phyloP scores from a whole-genome alignment of 2,329 filamentous ascomycete genomes.

The Arthroderma sp. region DNA sequence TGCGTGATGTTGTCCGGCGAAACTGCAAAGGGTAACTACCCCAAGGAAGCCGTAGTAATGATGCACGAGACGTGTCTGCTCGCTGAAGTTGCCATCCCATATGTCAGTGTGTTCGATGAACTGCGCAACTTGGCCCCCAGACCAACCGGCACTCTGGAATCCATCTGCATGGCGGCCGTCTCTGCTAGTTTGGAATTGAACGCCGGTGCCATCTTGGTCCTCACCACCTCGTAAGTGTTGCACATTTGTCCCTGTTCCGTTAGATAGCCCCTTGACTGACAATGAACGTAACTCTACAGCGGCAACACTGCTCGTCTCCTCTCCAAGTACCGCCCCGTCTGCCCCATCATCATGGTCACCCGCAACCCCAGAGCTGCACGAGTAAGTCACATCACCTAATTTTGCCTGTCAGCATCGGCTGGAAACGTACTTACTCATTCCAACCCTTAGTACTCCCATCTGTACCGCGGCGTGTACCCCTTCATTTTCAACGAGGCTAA shows the following conservation, averaged over 20 bases:
- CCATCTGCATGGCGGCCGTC: conserved; percentile 92
- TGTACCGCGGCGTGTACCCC: conserved; percentile 96
- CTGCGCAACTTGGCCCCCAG: conserved; percentile 70
- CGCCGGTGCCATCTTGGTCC: conserved; percentile 86
- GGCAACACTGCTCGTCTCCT: conserved; percentile 88
- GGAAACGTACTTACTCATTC: background rate
- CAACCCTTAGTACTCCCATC: conserved; percentile 58
- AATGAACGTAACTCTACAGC: conserved; percentile 31
- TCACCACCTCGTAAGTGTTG: conserved; percentile 66
- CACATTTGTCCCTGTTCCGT: conserved; percentile 13
- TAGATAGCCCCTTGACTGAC: conserved; percentile 11
- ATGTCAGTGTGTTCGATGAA: conserved; percentile 94
- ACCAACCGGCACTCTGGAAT: conserved; percentile 80
- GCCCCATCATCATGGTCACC: conserved; percentile 99
- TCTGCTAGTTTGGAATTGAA: conserved; percentile 92
- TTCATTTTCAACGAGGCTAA: conserved; percentile 90
- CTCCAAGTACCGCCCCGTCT: conserved; percentile 97
- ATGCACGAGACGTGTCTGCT: conserved; percentile 97
- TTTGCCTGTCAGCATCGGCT: background rate
- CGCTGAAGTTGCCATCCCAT: conserved; percentile 93
- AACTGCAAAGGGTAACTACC: conserved; percentile 96
- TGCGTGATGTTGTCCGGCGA: conserved; percentile 99
- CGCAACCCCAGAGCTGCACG: conserved; percentile 71
- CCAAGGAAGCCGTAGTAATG: conserved; percentile 81
- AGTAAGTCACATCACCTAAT: conserved; percentile 31